A percentile compares a stretch with the other conserved stretches of the same genome.
phyloP scores from a whole-genome alignment of 164 flowering plant genomes.

The Macadamia tetraphylla region DNA sequence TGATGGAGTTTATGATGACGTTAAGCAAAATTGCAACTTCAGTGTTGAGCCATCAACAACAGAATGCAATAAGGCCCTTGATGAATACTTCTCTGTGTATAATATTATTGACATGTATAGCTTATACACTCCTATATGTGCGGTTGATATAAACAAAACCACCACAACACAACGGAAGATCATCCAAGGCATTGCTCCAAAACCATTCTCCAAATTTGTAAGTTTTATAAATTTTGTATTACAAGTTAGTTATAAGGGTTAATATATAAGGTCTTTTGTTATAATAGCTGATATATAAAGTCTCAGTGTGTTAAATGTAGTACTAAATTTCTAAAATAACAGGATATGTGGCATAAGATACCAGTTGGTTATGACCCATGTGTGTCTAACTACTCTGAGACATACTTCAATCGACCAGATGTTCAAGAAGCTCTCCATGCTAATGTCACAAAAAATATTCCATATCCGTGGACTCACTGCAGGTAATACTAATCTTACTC shows the following conservation, averaged over 20 bases:
- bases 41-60: slow-evolving; percentile 2
- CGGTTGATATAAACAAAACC: no score
- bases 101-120: slow-evolving; percentile 74
- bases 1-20: slow-evolving; percentile 32
- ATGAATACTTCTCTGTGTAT: slow-evolving; percentile 43
- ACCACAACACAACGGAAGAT: slow-evolving; percentile 11
- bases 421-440: slow-evolving; percentile 87
- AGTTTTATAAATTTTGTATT: slow-evolving; percentile 9
- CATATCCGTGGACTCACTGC: slow-evolving; percentile 75
- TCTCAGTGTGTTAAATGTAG: slow-evolving; percentile 8
- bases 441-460: slow-evolving; percentile 51
- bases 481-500: slow-evolving; percentile 26
- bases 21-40: slow-evolving; percentile 51
- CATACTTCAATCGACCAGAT: slow-evolving; percentile 65
- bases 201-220: slow-evolving; percentile 39
- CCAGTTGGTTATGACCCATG: slow-evolving; percentile 69
- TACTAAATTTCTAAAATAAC: no score
- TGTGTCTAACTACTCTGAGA: slow-evolving; percentile 30
- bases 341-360: slow-evolving; percentile 17
- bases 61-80: slow-evolving; percentile 29
- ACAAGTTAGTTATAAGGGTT: no score
- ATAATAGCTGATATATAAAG: slow-evolving; percentile 13
- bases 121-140: slow-evolving; percentile 58
- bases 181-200: slow-evolving; percentile 35
- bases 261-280: no score